phyloP scores from a whole-genome alignment of 805 yeast genomes.

The Wilhelminamyces savonicus region DNA sequence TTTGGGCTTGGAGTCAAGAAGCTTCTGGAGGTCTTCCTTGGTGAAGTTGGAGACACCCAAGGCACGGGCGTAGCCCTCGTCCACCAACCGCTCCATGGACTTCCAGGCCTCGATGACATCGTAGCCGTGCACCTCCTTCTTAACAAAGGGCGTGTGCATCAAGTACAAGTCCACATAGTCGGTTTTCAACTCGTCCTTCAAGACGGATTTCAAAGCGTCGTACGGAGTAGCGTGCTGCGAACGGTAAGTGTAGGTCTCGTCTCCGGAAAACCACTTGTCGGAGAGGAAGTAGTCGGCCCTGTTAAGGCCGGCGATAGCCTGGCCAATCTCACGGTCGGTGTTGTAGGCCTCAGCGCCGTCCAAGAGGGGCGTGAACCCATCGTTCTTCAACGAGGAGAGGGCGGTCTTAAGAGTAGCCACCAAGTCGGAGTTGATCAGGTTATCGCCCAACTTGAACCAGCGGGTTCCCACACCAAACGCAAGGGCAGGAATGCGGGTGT shows the following conservation, averaged over 20 bases:
- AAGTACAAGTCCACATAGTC: slow-evolving; percentile 50
- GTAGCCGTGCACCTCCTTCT: slow-evolving; percentile 27
- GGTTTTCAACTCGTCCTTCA: slow-evolving; percentile 28
- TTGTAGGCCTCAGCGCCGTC: slow-evolving; percentile 63
- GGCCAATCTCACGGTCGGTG: slow-evolving; percentile 52
- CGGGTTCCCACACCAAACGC: slow-evolving; percentile 37
- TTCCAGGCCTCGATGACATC: slow-evolving; percentile 43
- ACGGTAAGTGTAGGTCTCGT: too few species aligned
- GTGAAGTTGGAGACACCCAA: slow-evolving; percentile 61
- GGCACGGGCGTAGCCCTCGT: slow-evolving; percentile 48
- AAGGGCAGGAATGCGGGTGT: slow-evolving; percentile 36
- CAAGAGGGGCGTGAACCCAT: slow-evolving; percentile 56
- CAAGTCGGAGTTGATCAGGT: too few species aligned
- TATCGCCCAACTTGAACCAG: slow-evolving; percentile 2
- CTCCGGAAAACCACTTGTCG: slow-evolving; percentile 38
- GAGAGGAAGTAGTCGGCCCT: slow-evolving; percentile 50
- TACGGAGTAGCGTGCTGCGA: slow-evolving; percentile 26
- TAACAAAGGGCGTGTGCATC: slow-evolving; percentile 40
- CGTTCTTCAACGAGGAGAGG: too few species aligned
- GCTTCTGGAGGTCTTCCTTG: slow-evolving; percentile 36
- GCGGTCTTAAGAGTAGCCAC: slow-evolving; percentile 29
- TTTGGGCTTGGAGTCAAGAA: slow-evolving; percentile 28
- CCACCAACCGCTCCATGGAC: slow-evolving; percentile 40
- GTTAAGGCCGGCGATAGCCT: slow-evolving; percentile 36
- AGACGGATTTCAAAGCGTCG: slow-evolving; percentile 31